A percentile compares a stretch with the other conserved stretches of the same genome.
Evolutionary conservation across 2,329 filamentous ascomycete species (phyloP).

Genomic region (Sporothrix humicola): DNA sequence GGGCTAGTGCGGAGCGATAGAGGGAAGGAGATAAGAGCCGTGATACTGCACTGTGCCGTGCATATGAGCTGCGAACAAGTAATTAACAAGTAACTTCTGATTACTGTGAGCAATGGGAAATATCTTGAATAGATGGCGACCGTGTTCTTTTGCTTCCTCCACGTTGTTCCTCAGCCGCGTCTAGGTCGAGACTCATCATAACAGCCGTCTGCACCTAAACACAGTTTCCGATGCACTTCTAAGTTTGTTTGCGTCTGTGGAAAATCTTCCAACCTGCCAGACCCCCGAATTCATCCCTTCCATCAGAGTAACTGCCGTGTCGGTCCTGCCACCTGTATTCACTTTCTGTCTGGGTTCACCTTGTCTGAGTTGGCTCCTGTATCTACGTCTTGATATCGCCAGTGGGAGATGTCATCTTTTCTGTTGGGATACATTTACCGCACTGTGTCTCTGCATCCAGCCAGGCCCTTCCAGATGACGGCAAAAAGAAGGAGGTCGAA

Average conservation of each 20-base stretch:
- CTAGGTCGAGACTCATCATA: background rate
- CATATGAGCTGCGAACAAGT: no score
- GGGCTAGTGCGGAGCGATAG: conserved; percentile 31
- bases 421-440: background rate
- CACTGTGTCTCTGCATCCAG: background rate
- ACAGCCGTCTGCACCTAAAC: background rate
- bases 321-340: background rate
- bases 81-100: no score
- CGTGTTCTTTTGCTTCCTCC: conserved; percentile 16
- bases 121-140: background rate
- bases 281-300: background rate
- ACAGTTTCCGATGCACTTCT: background rate
- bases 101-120: background rate
- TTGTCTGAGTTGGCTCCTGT: no score
- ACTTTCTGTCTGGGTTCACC: no score
- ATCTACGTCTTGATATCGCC: background rate
- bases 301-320: background rate
- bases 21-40: conserved; percentile 33
- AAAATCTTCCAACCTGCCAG: background rate
- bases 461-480: background rate
- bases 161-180: background rate
- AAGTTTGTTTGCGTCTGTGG: background rate
- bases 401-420: background rate
- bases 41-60: conserved; percentile 10
- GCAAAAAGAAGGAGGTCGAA: conserved; percentile 3